Base-by-base conservation (phyloP, 139 green algal genomes). In the Mesotaenium endlicherianum region DNA sequence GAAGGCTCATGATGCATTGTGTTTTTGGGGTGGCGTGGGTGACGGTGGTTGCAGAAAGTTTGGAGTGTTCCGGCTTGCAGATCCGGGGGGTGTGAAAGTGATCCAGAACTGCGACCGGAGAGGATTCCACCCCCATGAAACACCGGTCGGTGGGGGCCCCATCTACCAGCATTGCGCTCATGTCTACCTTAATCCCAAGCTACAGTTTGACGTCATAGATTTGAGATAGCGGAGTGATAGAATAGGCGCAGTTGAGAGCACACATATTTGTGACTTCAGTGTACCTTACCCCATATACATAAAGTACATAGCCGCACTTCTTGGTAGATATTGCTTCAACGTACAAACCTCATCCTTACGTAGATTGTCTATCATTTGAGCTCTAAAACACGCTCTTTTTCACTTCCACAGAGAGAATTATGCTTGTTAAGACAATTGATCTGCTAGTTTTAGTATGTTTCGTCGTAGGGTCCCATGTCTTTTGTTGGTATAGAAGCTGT, bases 141-240 rank as follows among this genome's bases (percentile, higher is more conserved):
- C 16, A 4, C 59, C 77, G 5, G 4, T 30, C 2, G 82, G 72
- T 34, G 92, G 92, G 1, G 93, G 97, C 78, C 90, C 92, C 72
- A 79, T 98, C 45, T 98, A 98, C 83, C 94, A 98, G 86, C 88
- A 97, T 40, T 97, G 91, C 83, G 89, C 90, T 3, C 95, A 98
- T 88, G 95, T 98, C 47, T 98, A 93, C 87, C 70, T 98, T 0
- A 97, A 98, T 88, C 83, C 87, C 0, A 82, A 89, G 42, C 83
- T 91, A 1, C 86, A 88, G 39, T 93, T 95, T 79, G 91, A 97
- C 50, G 92, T 97, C 2, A 76, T 98, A 4, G 95, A 98, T 86
- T 87, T 98, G 4, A 34, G 81, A 30, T 77, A 55, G 70, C 39
- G 17, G 36, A 3, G 1, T 34, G 2, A 5, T 34, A 6, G n/a